Evolutionary conservation across 805 yeast species (phyloP), one percentile per base, ranked within the genome.

Genomic region (Nakazawaea ishiwadae): DNA sequence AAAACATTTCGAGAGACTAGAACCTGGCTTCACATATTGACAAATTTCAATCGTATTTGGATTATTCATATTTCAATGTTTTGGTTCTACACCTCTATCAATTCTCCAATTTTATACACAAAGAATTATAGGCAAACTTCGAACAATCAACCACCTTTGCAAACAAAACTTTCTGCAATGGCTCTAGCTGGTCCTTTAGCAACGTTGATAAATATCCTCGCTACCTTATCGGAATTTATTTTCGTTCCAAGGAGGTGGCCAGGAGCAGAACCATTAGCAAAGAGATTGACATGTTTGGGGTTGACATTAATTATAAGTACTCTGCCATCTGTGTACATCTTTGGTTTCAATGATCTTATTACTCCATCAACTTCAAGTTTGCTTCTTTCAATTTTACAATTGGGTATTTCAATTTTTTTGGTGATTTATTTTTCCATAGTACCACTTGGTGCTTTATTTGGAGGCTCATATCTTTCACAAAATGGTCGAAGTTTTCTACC

Each of bases 11-110:
- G 65, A 42, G 96, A 86, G 57, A 68, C 70, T 31, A 72, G 96
- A 59, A 73, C 82, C 11, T 86, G 95, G 95, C 63, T 76, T 44
- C 96, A 86, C 60, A 71, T 77, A 27, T 50, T 83, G 19, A 72
- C 81, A 18, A 84, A 86, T 56, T 86, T 86, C 60, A 83, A 81
- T 58, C 65, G 96, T 43, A 77, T 84, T 40, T 84, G 91, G 90
- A 79, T 83, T 40, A 74, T 85, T 37, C 96, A 86, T 54, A 65
- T 79, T 30, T 69, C 86, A 1, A 65, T 79, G 26, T 86, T 83
- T 57, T 86, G 96, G 96, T 75, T 78, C 44, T 86, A 79, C 54
- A 82, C 89, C 0, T 57, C 81, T 33, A 74, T 73, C 55, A 84
- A 86, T 55, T 67, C 89, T 0, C 80, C 85, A 1, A 72, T 84